Evolutionary conservation across 805 yeast genomes (phyloP), one percentile per base, ranked within the genome.

Genomic region (Nakazawaea wickerhamii): DNA sequence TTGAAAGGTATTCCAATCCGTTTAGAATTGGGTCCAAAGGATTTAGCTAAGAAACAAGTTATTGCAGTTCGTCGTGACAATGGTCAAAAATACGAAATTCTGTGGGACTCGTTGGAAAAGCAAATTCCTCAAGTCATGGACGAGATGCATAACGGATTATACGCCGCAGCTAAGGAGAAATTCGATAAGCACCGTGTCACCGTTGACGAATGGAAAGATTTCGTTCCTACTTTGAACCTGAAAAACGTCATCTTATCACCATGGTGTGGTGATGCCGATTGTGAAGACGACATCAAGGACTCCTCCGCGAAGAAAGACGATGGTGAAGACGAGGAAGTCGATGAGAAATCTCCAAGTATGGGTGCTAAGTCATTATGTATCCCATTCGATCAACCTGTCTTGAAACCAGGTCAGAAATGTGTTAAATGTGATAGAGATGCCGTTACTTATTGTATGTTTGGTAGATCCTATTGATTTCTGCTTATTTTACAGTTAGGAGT

Each of bases 291-390:
- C 54, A 95, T 93, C 67, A 93, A 95, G 75, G 96, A 90, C 37
- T 72, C 87, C 35, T 79, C 86, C 14, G 88, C 95, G 33, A 81
- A 74, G 65, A 78, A 81, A 59, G 84, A 83, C 60, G 81, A 79
- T 54, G 84, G 88, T 52, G 91, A 84, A 49, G 95, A 85, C 52
- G 87, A 79, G 53, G 96, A 85, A 63, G 83, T 73, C 38, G 99
- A 93, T 61, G 98, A 93, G 59, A 84, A 86, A 64, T 88, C 99
- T 19, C 99, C 99, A 61, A 81, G 95, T 40, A 93, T 93, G 99
- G 99, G 99, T 60, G 99, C 99, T 52, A 93, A 93, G 73, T 84
- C 96, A 17, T 75, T 93, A 65, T 93, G 99, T 77, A 90, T 90
- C 63, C 99, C 99, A 51, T 81, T 81, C 59, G 84, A 86, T 30